Evolutionary conservation across 495 filamentous ascomycete genomes (phyloP), one percentile per base, ranked within the genome.

Genomic region (Lasiosphaeris hirsuta): DNA sequence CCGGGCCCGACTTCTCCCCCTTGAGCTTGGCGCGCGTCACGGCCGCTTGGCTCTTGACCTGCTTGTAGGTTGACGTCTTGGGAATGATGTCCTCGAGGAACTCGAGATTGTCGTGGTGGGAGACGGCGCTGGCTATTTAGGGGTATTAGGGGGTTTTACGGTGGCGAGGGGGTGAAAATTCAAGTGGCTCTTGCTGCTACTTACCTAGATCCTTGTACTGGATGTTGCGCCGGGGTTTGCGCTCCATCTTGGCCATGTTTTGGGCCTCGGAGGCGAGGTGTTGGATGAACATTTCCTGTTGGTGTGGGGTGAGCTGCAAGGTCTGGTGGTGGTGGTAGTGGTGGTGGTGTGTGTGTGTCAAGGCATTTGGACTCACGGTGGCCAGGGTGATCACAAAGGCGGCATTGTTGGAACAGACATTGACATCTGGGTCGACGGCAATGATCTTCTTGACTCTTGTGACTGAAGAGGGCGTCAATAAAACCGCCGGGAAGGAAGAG

Each of bases 401-500:
- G 55, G 91, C 93, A 59, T 93, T 95, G 68, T 90, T 95, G 40
- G 92, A 95, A 69, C 90, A 93, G 68, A 85, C 80, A 57, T 70
- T 73, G 61, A 96, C 87, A 59, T 97, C 94, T 34, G 88, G 86
- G 72, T 99, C 94, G 14, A 90, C 78, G 13, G 83, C 80, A 49
- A 99, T 89, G 63, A 97, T 96, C 73, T 92, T 94, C 70, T 96
- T 96, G 46, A 97, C 87, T 54, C 93, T 83, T 11, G 93, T 88
- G 23, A 97, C 94, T 96, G 61, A 5, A 30, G 2, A 30, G 23
- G 10, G 33, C 19, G n/a, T 1, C 34, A 5, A 44, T 64, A 44
- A 60, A 23, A 1, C 60, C 30, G 54, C 50, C 13, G 47, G 11
- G 13, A 13, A 36, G 45, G 18, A 47, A 17, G 33, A 41, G 40